Evolutionary conservation across 768 basidiomycete species (phyloP).

Genomic region (Pleurotus citrinopileatus): DNA sequence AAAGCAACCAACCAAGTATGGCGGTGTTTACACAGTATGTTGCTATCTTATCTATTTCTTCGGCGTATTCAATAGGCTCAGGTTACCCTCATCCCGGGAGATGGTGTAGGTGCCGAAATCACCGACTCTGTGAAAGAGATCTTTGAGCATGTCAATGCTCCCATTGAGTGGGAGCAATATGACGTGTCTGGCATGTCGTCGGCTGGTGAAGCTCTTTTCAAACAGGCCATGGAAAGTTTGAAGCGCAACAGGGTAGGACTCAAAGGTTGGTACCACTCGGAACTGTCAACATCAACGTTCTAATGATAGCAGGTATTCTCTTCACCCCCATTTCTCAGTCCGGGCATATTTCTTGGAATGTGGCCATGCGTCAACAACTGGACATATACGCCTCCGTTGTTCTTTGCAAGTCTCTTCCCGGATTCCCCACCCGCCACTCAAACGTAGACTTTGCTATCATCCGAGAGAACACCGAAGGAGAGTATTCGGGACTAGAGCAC

Average conservation of each 20-base stretch:
- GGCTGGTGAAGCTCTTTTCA: conserved; percentile 92
- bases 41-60: conserved; percentile 9
- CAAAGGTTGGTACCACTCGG: conserved; percentile 73
- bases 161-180: conserved; percentile 99
- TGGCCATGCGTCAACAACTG: conserved; percentile 98
- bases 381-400: conserved; percentile 99
- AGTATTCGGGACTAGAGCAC: conserved; percentile 98
- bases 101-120: conserved; percentile 96
- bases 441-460: conserved; percentile 99
- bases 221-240: conserved; percentile 96
- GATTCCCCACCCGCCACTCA: conserved; percentile 91
- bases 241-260: conserved; percentile 97
- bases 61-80: conserved; percentile 31
- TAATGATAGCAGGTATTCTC: conserved; percentile 88
- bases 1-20: conserved; percentile 87
- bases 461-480: conserved; percentile 99
- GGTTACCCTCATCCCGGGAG: conserved; percentile 97
- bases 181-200: conserved; percentile 96
- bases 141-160: conserved; percentile 95
- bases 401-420: conserved; percentile 96
- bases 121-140: conserved; percentile 99
- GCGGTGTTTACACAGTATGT: conserved; percentile 86
- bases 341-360: conserved; percentile 99
- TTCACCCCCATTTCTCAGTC: conserved; percentile 97
- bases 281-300: too few species aligned